Conservation (phyloP, 1,284 basidiomycete genomes). For the Macrocybe sp. region DNA sequence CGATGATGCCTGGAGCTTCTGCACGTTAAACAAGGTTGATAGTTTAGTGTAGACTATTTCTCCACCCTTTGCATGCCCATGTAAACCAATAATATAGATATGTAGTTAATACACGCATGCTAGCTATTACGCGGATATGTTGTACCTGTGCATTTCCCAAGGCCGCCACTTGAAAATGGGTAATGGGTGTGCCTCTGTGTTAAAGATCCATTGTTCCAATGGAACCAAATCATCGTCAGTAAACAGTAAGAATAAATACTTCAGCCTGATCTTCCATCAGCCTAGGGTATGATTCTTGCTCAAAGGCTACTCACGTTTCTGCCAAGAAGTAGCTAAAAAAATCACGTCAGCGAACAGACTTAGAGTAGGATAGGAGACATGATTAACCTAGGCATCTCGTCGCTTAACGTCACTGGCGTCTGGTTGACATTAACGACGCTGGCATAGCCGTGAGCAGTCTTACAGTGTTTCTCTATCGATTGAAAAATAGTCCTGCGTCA, state of each 20-base stretch:
- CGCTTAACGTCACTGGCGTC: conserved; percentile 25
- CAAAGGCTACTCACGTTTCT: conserved; percentile 46
- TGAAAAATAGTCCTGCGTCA: conserved; percentile 50
- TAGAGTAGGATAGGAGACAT: background rate
- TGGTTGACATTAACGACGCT: conserved; percentile 44
- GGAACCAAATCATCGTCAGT: conserved; percentile 53
- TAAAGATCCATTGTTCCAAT: conserved; percentile 70
- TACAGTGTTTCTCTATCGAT: conserved; percentile 56
- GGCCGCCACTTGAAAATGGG: conserved; percentile 58
- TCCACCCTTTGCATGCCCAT: too few relatives aligned
- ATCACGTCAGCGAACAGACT: background rate
- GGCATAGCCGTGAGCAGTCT: conserved; percentile 53
- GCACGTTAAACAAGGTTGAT: conserved; percentile 17
- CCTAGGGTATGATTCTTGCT: background rate
- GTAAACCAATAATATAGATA: too few relatives aligned
- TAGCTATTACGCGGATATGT: background rate
- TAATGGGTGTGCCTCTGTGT: conserved; percentile 72
- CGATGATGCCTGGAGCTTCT: conserved; percentile 20
- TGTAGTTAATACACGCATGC: too few relatives aligned
- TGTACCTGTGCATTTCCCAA: conserved; percentile 28
- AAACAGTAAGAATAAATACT: conserved; percentile 62
- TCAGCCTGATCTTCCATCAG: conserved; percentile 32
- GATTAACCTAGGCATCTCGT: conserved; percentile 65
- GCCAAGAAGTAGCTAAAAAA: conserved; percentile 59
- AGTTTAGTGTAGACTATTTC: conserved; percentile 1